phyloP scores from a whole-genome alignment of 176 grass and related monocot species.

The Raddia guianensis region DNA sequence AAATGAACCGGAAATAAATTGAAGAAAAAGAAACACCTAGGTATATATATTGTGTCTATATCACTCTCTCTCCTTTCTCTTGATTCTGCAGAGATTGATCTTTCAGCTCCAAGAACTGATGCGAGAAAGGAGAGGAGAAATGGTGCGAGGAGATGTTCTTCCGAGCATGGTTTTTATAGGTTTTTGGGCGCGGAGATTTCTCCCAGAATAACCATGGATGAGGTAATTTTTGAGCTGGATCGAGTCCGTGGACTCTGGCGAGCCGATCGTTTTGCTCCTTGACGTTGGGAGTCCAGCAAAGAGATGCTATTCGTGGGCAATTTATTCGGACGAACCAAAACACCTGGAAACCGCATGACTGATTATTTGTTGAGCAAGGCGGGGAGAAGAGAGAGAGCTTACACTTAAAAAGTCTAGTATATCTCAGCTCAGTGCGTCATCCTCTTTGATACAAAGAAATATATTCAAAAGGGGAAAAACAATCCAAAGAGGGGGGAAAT shows the following conservation, averaged over 20 bases:
- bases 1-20: neutral
- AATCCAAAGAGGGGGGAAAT: too few species aligned
- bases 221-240: slow-evolving; percentile 4
- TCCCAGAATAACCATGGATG: neutral
- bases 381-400: too few species aligned
- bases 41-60: neutral
- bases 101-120: neutral
- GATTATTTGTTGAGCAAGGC: too few species aligned
- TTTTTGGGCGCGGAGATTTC: neutral
- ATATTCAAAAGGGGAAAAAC: too few species aligned
- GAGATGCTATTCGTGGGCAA: neutral
- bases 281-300: neutral
- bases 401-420: too few species aligned
- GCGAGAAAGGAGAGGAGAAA: slow-evolving; percentile 21
- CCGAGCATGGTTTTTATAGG: neutral
- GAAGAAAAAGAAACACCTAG: neutral
- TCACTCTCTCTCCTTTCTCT: neutral
- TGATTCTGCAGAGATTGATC: neutral
- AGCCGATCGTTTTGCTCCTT: neutral
- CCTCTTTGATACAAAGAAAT: too few species aligned
- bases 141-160: neutral
- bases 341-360: too few species aligned
- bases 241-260: neutral
- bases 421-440: too few species aligned
- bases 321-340: too few species aligned